A percentile compares a stretch with the other conserved stretches of the same genome.
Conservation (phyloP, 805 yeast genomes). For the Barnettozyma populi region DNA sequence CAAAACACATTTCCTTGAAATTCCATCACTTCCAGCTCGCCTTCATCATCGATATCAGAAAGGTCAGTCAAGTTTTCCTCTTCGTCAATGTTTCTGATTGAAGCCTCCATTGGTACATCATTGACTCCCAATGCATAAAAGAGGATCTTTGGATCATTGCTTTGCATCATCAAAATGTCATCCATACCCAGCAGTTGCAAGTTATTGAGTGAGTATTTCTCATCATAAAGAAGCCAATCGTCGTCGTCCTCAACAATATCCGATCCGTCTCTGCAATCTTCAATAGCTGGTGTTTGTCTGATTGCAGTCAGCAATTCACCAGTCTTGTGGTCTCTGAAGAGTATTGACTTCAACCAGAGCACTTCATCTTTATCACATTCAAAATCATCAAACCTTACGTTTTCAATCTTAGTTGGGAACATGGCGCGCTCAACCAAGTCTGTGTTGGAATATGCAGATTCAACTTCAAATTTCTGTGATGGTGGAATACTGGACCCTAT, state of each 20-base stretch:
- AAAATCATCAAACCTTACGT: neutral
- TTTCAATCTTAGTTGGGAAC: constrained; percentile 11
- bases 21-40: constrained; percentile 24
- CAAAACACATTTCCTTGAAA: constrained; percentile 18
- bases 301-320: constrained; percentile 22
- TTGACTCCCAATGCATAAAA: constrained; percentile 24
- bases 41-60: constrained; percentile 11
- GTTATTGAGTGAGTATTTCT: constrained; percentile 31
- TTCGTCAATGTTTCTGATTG: neutral
- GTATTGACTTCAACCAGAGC: constrained; percentile 18
- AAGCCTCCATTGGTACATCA: constrained; percentile 6
- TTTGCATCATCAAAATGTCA: constrained; percentile 28
- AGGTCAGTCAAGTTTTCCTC: constrained; percentile 1
- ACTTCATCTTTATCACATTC: constrained; percentile 9
- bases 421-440: constrained; percentile 10
- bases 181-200: constrained; percentile 29
- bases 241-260: constrained; percentile 24
- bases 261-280: constrained; percentile 12
- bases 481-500: neutral
- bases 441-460: neutral
- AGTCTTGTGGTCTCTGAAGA: constrained; percentile 17
- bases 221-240: constrained; percentile 38
- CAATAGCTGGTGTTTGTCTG: constrained; percentile 11
- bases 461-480: neutral
- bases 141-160: constrained; percentile 27